Percentiles rank a stretch among this genome's conserved stretches.
Conservation (phyloP, 345 rosid genomes). For the Citropsis articulata region DNA sequence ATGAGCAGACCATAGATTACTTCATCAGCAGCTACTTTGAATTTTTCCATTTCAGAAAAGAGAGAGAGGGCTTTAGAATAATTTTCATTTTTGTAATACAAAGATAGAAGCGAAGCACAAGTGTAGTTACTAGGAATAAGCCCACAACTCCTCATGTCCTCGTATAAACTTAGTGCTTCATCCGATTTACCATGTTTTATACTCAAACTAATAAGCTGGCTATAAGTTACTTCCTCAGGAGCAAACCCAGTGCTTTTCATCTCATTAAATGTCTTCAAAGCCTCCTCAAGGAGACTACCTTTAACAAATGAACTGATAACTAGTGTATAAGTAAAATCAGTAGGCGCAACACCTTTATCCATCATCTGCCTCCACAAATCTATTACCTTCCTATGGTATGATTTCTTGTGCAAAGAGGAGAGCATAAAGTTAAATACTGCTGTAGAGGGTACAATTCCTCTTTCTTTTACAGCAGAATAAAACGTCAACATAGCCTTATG, state of each 20-base stretch:
- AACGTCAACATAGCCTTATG: slow-evolving; percentile 78
- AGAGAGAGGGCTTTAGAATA: slow-evolving; percentile 83
- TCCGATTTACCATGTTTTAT: slow-evolving; percentile 53
- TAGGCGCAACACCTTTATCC: slow-evolving; percentile 51
- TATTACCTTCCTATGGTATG: slow-evolving; percentile 60
- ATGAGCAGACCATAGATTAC: slow-evolving; percentile 87
- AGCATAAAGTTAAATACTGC: slow-evolving; percentile 89
- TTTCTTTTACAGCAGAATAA: slow-evolving; percentile 69
- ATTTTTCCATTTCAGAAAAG: slow-evolving; percentile 74
- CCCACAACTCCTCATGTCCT: slow-evolving; percentile 67
- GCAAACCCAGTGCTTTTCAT: slow-evolving; percentile 65
- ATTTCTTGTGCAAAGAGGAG: slow-evolving; percentile 88
- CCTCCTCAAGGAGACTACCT: slow-evolving; percentile 54
- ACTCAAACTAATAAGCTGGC: slow-evolving; percentile 59
- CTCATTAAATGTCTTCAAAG: slow-evolving; percentile 54
- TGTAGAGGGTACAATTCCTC: slow-evolving; percentile 49
- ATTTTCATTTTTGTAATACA: slow-evolving; percentile 69
- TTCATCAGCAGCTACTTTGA: slow-evolving; percentile 67
- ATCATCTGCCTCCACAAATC: slow-evolving; percentile 74
- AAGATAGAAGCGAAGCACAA: slow-evolving; percentile 86
- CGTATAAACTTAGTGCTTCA: slow-evolving; percentile 56
- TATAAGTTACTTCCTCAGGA: slow-evolving; percentile 81
- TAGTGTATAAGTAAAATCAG: slow-evolving; percentile 67
- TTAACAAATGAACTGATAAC: slow-evolving; percentile 70
- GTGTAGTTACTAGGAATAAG: slow-evolving; percentile 82